These are phyloP conservation scores for Moesziomyces globuligerus DNA, from an alignment of 1,284 basidiomycete genomes.

Conservation along the genomic window DNA sequence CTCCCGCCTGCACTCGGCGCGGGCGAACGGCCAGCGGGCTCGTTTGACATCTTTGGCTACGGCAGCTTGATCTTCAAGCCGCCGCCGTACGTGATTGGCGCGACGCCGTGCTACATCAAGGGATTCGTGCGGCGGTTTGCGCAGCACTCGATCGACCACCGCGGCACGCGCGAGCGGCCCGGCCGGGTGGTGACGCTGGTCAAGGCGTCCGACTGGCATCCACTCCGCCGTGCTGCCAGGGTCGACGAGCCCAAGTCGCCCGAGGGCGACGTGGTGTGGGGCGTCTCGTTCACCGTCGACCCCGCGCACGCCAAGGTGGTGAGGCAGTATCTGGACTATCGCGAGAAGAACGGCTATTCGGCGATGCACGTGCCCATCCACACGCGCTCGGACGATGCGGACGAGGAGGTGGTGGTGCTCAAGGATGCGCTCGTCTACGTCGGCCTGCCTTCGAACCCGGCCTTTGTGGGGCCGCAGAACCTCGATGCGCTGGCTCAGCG, in stretches of 20 bases:
- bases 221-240: conserved; percentile 65
- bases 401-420: conserved; percentile 72
- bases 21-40: conserved; percentile 44
- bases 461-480: conserved; percentile 83
- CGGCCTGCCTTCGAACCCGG: conserved; percentile 79
- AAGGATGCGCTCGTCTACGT: conserved; percentile 77
- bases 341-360: conserved; percentile 76
- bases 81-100: conserved; percentile 62
- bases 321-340: conserved; percentile 81
- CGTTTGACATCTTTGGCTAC: conserved; percentile 64
- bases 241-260: conserved; percentile 71
- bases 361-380: conserved; percentile 51
- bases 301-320: conserved; percentile 78
- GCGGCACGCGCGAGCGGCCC: conserved; percentile 62
- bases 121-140: conserved; percentile 86
- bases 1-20: conserved; percentile 32
- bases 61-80: conserved; percentile 66
- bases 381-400: conserved; percentile 69
- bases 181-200: conserved; percentile 88
- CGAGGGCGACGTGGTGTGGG: conserved; percentile 76
- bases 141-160: conserved; percentile 84
- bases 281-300: conserved; percentile 84
- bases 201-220: conserved; percentile 81
- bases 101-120: conserved; percentile 79
- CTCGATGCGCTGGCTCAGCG: conserved; percentile 75